Evolutionary conservation across 108 stramenopile genomes (phyloP), one percentile per base, ranked within the genome.

Genomic region (Schizochytrium sp.): DNA sequence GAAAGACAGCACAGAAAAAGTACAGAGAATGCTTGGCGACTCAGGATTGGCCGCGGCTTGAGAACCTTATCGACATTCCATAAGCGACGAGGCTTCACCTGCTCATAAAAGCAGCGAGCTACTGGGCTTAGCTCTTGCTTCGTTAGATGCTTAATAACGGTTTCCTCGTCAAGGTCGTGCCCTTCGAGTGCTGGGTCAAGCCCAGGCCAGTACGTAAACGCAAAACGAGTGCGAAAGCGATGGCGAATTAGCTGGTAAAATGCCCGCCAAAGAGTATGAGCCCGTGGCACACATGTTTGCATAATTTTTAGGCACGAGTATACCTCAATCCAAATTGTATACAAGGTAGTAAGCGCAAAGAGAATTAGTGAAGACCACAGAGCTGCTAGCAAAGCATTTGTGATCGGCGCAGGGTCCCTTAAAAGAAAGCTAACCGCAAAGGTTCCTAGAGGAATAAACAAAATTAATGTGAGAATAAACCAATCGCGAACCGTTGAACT

Each of bases 401-500:
- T 55, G 53, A 83, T 49, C 28, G 76, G 76, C 8, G 76, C 49
- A 40, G 47, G 50, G 47, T 47, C 19, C 45, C 76, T n/a, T 5
- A 55, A 38, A 47, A 83, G 55, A 83, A 55, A 83, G 47, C 76
- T 83, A n/a, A 83, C 53, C 50, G 50, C 76, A 83, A 83, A 83
- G 76, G 15, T 83, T 13, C 50, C 76, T n/a, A 83, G 47, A n/a
- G 76, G 76, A 17, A 83, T 53, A 83, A 83, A 55, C 2, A 55
- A 38, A 10, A 55, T 55, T 13, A 38, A 17, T 2, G 76, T 83
- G 76, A 83, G 50, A 10, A 55, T 49, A n/a, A 83, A 19, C 76
- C 76, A 83, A 28, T 83, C 76, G 19, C 76, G 76, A 8, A 83
- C 76, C 0, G 55, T 8, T 10, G 76, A 53, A 10, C 53, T 5